Base-by-base conservation (phyloP, 257 asterid genomes). In the Solanum sejunctum region DNA sequence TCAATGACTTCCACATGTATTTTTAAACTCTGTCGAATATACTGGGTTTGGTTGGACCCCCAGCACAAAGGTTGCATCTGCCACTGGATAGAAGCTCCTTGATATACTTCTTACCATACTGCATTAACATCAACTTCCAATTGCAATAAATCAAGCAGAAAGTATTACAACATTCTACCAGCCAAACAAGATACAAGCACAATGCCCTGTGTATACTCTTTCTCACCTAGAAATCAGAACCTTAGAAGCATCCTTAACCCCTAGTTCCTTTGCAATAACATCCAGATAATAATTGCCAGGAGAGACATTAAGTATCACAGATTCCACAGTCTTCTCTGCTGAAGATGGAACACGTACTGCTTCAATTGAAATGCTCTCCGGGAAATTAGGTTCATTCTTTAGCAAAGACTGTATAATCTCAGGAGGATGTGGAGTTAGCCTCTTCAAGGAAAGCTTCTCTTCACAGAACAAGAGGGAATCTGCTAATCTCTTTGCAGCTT, bases 161-260 rank as follows among this genome's bases (percentile, higher is more conserved):
- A n/a, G 80, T 45, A 45, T 26, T 5, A 52, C 64, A 52, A 52
- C 61, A 77, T 78, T 77, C 23, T 5, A 78, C 47, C 10, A 20
- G 64, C 45, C 47, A 78, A 51, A 52, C 63, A 77, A 78, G 36
- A 26, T 51, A 75, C 26, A 26, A 26, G 16, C 1, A 12, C 82
- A 77, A 10, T 51, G 82, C 61, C 51, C 26, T 77, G 82, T 77
- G 21, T 49, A 49, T 75, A 75, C 41, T 52, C 17, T 77, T 23
- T 51, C 84, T 92, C 90, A 95, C 99, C 95, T 93, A 86, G 99
- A 93, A 85, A 96, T 87, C 83, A 93, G 85, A 89, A 95, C 88
- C 89, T 89, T 88, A 52, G 99, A 93, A 88, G 98, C 98, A 84
- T 91, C 96, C 0, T 83, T 47, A 60, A 88, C 28, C 47, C 93